A percentile compares a stretch with the other conserved stretches of the same genome.
phyloP scores from a whole-genome alignment of 2,329 filamentous ascomycete species.

The Trichoderma sp. region DNA sequence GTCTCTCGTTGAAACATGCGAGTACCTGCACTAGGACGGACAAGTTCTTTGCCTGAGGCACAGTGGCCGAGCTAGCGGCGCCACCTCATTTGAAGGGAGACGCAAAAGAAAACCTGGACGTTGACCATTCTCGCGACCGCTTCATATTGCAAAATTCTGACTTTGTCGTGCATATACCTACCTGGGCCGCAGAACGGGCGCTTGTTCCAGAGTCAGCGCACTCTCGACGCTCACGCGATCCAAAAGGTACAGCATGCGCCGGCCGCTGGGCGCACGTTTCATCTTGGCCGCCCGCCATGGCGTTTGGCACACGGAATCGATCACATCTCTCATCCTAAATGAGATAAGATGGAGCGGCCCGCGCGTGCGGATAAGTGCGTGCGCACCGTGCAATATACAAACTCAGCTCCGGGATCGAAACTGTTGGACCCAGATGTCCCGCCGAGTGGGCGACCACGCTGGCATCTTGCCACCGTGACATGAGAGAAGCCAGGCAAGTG shows the following conservation, averaged over 20 bases:
- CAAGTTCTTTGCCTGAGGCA: not conserved
- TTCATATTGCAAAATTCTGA: not conserved
- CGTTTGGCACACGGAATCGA: conserved; percentile 22
- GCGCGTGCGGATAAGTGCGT: conserved; percentile 21
- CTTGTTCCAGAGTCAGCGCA: not conserved
- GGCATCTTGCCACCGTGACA: conserved; percentile 10
- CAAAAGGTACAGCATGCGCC: not conserved
- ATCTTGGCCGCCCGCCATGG: conserved; percentile 12
- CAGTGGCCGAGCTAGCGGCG: not conserved
- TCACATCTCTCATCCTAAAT: conserved; percentile 24
- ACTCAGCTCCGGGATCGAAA: conserved; percentile 25
- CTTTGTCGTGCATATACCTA: not conserved
- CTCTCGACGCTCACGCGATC: not conserved
- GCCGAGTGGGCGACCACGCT: conserved; percentile 6
- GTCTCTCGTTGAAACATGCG: not conserved
- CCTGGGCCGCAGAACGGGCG: not conserved
- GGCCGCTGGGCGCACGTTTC: conserved; percentile 2
- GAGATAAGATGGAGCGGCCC: conserved; percentile 23
- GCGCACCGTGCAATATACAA: conserved; percentile 25
- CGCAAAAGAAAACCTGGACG: not conserved
- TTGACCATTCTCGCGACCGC: not conserved
- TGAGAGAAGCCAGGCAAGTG: not conserved
- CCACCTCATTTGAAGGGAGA: not conserved
- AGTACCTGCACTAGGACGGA: not conserved
- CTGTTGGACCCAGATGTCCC: conserved; percentile 15